These are phyloP conservation scores for Cryptococcus sp. DNA, from an alignment of 1,284 basidiomycete species.

Conservation along the genomic window DNA sequence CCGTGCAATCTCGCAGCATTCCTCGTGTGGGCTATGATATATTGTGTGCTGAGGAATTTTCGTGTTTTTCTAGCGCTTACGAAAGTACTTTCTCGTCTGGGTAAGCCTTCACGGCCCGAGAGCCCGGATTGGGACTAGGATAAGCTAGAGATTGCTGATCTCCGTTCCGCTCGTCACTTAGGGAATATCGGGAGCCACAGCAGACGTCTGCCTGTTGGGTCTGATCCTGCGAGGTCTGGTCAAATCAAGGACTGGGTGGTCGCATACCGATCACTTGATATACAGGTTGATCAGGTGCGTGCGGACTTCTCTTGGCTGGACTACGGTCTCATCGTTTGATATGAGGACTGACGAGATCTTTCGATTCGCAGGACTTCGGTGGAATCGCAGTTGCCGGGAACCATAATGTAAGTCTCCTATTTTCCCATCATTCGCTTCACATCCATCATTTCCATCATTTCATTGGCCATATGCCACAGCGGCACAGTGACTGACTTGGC, in stretches of 20 bases:
- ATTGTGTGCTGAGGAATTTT: too few relatives aligned
- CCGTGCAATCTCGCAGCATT: too few relatives aligned
- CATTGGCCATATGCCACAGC: not conserved
- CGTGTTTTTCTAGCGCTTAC: too few relatives aligned
- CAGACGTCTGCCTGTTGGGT: not conserved
- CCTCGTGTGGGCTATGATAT: too few relatives aligned
- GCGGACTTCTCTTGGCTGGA: not conserved
- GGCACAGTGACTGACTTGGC: not conserved
- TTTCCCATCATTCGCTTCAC: too few relatives aligned
- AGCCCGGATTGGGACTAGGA: too few relatives aligned
- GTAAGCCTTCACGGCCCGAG: too few relatives aligned
- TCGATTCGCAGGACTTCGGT: slow-evolving; percentile 2
- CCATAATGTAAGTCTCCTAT: not conserved
- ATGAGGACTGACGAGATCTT: not conserved
- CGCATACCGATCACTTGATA: slow-evolving; percentile 6
- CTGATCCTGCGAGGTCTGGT: not conserved
- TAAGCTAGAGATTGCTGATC: too few relatives aligned
- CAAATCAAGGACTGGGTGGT: slow-evolving; percentile 6
- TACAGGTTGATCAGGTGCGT: slow-evolving; percentile 4
- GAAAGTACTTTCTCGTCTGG: too few relatives aligned
- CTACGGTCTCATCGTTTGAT: not conserved
- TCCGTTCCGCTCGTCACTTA: too few relatives aligned
- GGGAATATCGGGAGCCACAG: too few relatives aligned
- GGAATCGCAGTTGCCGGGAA: slow-evolving; percentile 7
- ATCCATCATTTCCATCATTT: too few relatives aligned